Evolutionary conservation across 768 basidiomycete species (phyloP).

Genomic region (Lactarius akahatsu): DNA sequence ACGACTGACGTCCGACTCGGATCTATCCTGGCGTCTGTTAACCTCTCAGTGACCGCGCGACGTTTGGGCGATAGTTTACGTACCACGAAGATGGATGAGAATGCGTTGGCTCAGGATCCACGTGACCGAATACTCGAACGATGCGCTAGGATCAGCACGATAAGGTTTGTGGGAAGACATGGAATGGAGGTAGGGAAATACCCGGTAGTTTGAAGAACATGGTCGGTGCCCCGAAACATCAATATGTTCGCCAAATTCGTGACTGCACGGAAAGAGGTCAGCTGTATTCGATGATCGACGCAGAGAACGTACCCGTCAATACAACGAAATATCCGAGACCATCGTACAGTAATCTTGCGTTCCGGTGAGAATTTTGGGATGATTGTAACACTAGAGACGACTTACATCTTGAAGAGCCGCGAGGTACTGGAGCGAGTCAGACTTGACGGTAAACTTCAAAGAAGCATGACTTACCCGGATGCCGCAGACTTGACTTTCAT

Average conservation of each 20-base stretch:
- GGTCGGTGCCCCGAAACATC: conserved; percentile 31
- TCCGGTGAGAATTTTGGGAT: not conserved
- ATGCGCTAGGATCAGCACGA: conserved; percentile 29
- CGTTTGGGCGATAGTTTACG: conserved; percentile 4
- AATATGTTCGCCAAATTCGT: conserved; percentile 35
- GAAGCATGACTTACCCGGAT: conserved; percentile 33
- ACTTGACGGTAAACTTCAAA: not conserved
- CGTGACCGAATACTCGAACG: conserved; percentile 37
- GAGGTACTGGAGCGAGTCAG: conserved; percentile 29
- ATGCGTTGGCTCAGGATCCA: conserved; percentile 40
- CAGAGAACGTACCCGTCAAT: conserved; percentile 42
- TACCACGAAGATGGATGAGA: conserved; percentile 38
- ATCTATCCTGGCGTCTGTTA: conserved; percentile 29
- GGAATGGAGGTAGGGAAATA: not conserved
- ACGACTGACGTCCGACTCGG: not conserved
- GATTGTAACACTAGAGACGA: not conserved
- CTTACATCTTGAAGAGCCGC: conserved; percentile 34
- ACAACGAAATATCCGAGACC: conserved; percentile 62
- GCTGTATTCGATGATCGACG: not conserved
- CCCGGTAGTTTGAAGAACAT: conserved; percentile 31
- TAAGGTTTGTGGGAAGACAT: not conserved
- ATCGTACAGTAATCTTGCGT: conserved; percentile 63
- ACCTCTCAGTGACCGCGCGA: not conserved
- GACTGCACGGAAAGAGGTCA: conserved; percentile 22
- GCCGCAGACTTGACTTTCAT: conserved; percentile 44